Conservation (phyloP, 805 yeast genomes). For the Clavispora santaluciae region DNA sequence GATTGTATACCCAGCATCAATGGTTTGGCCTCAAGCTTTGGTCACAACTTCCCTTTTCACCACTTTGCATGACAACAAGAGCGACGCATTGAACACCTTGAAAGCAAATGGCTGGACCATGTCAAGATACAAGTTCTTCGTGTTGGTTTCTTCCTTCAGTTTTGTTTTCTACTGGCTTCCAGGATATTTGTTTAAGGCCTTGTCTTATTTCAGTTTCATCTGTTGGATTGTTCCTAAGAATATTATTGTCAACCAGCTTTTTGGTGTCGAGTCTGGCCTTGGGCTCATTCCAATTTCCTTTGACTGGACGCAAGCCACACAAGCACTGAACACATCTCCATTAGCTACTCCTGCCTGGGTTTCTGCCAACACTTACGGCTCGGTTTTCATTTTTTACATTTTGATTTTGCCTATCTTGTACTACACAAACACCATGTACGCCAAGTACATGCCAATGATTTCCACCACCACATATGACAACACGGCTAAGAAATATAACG, state of each 20-base stretch:
- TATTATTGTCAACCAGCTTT: constrained; percentile 10
- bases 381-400: constrained; percentile 15
- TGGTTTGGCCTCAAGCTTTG: constrained; percentile 17
- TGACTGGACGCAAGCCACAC: constrained; percentile 17
- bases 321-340: constrained; percentile 15
- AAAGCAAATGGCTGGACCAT: constrained; percentile 15
- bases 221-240: constrained; percentile 12
- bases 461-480: constrained; percentile 18
- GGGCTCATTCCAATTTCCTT: constrained; percentile 13
- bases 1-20: constrained; percentile 12
- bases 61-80: constrained; percentile 10
- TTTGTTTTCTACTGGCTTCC: constrained; percentile 14
- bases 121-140: constrained; percentile 16
- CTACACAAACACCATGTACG: constrained; percentile 20
- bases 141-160: constrained; percentile 5
- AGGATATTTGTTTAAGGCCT: constrained; percentile 9
- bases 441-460: constrained; percentile 20
- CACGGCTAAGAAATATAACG: constrained; percentile 14
- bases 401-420: constrained; percentile 13
- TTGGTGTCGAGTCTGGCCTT: constrained; percentile 9
- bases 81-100: constrained; percentile 7
- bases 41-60: constrained; percentile 19
- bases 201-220: constrained; percentile 7
- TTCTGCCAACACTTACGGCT: constrained; percentile 16
- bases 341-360: constrained; percentile 17